Evolutionary conservation across 345 rosid genomes (phyloP).

Genomic region (Excoecaria agallocha): DNA sequence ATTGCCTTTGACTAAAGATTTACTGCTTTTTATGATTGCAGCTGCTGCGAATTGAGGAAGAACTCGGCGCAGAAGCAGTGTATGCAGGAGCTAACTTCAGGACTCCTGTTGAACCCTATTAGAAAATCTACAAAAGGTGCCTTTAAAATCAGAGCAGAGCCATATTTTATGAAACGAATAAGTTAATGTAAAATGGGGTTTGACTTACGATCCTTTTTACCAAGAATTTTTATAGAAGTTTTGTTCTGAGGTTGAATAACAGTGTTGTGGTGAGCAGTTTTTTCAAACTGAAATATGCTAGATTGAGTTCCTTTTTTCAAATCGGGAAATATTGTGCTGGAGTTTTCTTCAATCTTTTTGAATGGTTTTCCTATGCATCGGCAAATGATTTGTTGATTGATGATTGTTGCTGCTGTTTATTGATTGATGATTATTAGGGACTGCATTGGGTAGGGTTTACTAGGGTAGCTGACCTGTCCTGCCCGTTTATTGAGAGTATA

Average conservation of each 20-base stretch:
- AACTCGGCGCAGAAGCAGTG: constrained; percentile 76
- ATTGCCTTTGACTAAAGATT: not conserved
- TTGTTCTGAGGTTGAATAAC: constrained; percentile 20
- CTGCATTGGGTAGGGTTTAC: too few species aligned
- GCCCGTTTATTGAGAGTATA: too few species aligned
- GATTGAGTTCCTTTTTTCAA: not conserved
- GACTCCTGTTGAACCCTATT: constrained; percentile 82
- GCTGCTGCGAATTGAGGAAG: constrained; percentile 94
- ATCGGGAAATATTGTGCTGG: not conserved
- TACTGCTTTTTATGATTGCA: constrained; percentile 14
- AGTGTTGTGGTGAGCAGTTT: not conserved
- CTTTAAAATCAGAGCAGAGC: not conserved
- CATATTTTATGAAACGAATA: constrained; percentile 17
- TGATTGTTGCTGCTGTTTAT: not conserved
- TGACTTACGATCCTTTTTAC: not conserved
- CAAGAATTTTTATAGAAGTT: constrained; percentile 29
- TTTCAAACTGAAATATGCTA: not conserved
- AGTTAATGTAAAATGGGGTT: constrained; percentile 10
- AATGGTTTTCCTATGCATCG: not conserved
- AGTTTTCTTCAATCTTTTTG: not conserved
- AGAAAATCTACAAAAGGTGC: constrained; percentile 17
- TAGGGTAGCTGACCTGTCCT: too few species aligned
- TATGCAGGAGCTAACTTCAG: constrained; percentile 90
- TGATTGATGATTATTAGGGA: not conserved
- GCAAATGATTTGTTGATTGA: not conserved